Base-by-base conservation (phyloP, 345 rosid genomes). In the Citrus medica region DNA sequence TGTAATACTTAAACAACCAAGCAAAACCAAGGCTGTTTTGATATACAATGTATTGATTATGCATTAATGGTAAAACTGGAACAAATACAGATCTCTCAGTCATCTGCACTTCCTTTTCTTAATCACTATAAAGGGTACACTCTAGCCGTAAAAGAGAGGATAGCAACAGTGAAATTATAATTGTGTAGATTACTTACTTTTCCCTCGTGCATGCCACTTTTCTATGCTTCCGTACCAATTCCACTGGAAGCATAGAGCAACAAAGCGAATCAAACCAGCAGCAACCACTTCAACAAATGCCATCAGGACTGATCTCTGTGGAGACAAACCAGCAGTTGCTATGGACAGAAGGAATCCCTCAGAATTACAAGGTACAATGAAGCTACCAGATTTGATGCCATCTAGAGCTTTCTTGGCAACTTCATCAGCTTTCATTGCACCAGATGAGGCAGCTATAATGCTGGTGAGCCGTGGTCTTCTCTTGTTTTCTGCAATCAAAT, bases 261-360 rank as follows among this genome's bases (percentile, higher is more conserved):
- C 77, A 28, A 92, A 37, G 35, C 94, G 92, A 46, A 85, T 24
- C 13, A 89, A 25, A 77, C 94, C 87, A 65, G 81, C 87, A 12
- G 85, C 70, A 61, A 82, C 79, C 32, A 95, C 94, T 88, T 95
- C 98, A 68, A 90, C 56, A 78, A 89, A 92, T 64, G 98, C 99
- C 87, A 90, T 86, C 84, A 83, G 53, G 79, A 55, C 88, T 22
- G 98, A 93, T 79, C 92, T 85, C 74, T 91, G 97, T 60, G 98
- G 97, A 8, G 94, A 90, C 78, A 92, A 82, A 76, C 97, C 97
- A 5, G 93, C 89, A 38, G 94, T 91, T 6, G 89, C 91, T 2
- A 87, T 84, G 58, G 97, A 83, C 42, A 93, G 74, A 61, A 92
- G 73, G 67, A 73, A 69, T 51, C 99, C 98, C 71, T 87, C 94